phyloP scores from a whole-genome alignment of 352 stramenopile species.

The Phytophthora aleatoria region DNA sequence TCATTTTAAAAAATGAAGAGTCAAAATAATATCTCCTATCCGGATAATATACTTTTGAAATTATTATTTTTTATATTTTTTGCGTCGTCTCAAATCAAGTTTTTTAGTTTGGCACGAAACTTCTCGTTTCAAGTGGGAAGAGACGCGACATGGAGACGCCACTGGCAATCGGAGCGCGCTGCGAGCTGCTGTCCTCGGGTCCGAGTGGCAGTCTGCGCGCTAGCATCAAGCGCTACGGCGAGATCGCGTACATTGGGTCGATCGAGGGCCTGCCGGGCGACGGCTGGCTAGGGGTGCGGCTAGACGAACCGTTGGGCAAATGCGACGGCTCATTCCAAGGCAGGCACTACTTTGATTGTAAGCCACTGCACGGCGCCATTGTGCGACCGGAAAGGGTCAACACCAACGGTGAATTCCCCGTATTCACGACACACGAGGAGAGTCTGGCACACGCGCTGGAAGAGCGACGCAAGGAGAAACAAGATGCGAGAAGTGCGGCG shows the following conservation, averaged over 20 bases:
- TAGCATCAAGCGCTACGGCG: conserved; percentile 68
- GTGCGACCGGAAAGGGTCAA: conserved; percentile 69
- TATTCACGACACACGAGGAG: conserved; percentile 54
- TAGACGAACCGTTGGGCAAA: conserved; percentile 80
- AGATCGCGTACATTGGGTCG: conserved; percentile 67
- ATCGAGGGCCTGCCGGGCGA: conserved; percentile 57
- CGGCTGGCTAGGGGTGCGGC: conserved; percentile 71
- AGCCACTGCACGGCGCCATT: conserved; percentile 66
- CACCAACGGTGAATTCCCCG: conserved; percentile 53
- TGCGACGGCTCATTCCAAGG: conserved; percentile 65
- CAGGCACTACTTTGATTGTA: conserved; percentile 68
- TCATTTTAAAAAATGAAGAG: no score
- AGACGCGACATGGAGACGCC: conserved; percentile 1
- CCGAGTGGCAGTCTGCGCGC: conserved; percentile 48
- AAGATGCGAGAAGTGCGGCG: conserved; percentile 29
- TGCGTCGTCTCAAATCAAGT: no score
- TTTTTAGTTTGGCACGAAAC: no score
- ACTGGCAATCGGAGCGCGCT: conserved; percentile 48
- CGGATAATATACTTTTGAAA: no score
- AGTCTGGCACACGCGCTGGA: conserved; percentile 57
- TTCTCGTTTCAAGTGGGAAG: not conserved
- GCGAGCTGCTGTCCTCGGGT: conserved; percentile 53
- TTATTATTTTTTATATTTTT: no score
- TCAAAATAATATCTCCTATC: no score
- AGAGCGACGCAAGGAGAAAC: conserved; percentile 49